These are phyloP conservation scores for Paramecium octaurelia DNA, from an alignment of 73 alveolate genomes.

Conservation along the genomic window DNA sequence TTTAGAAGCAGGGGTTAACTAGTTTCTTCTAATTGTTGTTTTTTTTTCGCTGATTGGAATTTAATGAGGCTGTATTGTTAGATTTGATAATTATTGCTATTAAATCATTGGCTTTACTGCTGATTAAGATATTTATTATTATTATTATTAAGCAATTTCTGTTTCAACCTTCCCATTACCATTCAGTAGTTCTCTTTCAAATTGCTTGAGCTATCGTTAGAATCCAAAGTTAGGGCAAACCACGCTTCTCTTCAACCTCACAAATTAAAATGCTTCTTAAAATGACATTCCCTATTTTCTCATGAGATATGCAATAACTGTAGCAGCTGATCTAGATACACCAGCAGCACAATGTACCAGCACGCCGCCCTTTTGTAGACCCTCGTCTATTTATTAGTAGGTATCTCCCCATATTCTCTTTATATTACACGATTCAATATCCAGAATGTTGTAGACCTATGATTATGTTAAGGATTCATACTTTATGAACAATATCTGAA, in stretches of 20 bases:
- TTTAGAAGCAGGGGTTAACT: background rate
- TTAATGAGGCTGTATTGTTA: background rate
- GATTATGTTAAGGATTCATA: background rate
- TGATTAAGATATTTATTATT: background rate
- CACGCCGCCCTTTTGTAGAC: constrained; percentile 40
- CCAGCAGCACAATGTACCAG: constrained; percentile 80
- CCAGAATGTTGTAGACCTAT: constrained; percentile 36
- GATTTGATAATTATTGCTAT: background rate
- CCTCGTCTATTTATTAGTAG: background rate
- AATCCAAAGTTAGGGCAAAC: constrained; percentile 71
- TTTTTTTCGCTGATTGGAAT: background rate
- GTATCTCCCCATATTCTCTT: constrained; percentile 37
- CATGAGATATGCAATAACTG: constrained; percentile 71
- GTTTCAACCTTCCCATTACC: background rate
- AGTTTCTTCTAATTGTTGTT: background rate
- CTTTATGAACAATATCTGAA: constrained; percentile 51
- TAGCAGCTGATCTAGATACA: constrained; percentile 68
- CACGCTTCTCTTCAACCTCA: constrained; percentile 48
- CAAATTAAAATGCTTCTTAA: constrained; percentile 66
- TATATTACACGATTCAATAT: constrained; percentile 31
- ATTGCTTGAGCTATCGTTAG: constrained; percentile 48
- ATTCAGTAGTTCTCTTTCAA: constrained; percentile 28
- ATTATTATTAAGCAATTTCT: background rate
- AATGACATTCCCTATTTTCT: background rate
- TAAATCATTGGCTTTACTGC: background rate